phyloP scores from a whole-genome alignment of 768 basidiomycete genomes.

The Boletus patriciae region DNA sequence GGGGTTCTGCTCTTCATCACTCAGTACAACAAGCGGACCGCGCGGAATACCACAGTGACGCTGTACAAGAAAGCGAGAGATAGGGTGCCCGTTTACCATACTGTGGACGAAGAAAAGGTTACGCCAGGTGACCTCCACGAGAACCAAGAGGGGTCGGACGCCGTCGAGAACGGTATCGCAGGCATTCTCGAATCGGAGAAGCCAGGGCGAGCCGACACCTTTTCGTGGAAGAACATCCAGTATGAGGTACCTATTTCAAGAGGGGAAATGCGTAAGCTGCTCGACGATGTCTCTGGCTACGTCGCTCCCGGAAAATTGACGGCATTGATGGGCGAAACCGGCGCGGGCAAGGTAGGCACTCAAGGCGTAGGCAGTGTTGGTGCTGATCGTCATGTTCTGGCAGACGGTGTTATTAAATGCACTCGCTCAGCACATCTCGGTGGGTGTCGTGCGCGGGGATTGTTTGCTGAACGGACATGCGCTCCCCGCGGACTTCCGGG shows the following conservation, averaged over 20 bases:
- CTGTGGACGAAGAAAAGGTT: constrained; percentile 21
- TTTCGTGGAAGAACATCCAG: constrained; percentile 74
- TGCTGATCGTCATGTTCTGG: neutral
- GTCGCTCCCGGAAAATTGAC: constrained; percentile 52
- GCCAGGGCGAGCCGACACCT: constrained; percentile 46
- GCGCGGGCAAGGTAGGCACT: constrained; percentile 31
- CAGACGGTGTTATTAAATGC: constrained; percentile 62
- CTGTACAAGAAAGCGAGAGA: constrained; percentile 19
- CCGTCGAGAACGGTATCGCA: neutral
- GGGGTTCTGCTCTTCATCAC: constrained; percentile 37
- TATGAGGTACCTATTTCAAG: constrained; percentile 56
- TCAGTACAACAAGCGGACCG: constrained; percentile 31
- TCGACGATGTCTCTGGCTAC: constrained; percentile 49
- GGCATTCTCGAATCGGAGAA: constrained; percentile 14
- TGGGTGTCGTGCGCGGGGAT: constrained; percentile 52
- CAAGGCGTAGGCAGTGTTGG: neutral
- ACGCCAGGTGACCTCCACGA: neutral
- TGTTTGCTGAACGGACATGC: constrained; percentile 55
- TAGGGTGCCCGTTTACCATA: neutral
- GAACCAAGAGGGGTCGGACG: neutral
- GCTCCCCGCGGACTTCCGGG: constrained; percentile 56
- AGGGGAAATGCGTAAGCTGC: constrained; percentile 40
- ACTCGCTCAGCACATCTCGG: constrained; percentile 48
- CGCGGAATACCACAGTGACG: constrained; percentile 34
- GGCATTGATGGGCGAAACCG: constrained; percentile 49